Evolutionary conservation across 208 protist genomes (phyloP).

Genomic region (Naegleria fowleri): DNA sequence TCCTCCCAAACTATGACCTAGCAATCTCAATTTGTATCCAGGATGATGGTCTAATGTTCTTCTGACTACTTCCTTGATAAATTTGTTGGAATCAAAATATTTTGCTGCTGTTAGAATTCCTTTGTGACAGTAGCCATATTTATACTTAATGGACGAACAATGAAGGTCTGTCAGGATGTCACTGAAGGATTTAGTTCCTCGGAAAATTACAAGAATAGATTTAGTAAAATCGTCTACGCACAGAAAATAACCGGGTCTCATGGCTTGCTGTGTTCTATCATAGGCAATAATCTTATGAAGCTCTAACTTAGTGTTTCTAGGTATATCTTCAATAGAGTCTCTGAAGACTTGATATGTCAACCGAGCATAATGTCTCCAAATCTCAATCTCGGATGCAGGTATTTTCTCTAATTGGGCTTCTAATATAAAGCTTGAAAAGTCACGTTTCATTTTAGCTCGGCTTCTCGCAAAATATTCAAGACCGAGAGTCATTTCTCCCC

Average conservation of each 20-base stretch:
- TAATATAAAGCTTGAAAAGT: not conserved
- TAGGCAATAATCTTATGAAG: not conserved
- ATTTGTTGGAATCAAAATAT: not conserved
- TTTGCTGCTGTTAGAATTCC: not conserved
- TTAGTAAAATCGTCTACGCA: not conserved
- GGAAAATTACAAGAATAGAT: not conserved
- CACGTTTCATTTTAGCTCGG: not conserved
- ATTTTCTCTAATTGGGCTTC: not conserved
- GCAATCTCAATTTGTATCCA: not conserved
- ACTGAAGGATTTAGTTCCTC: slow-evolving; percentile 4
- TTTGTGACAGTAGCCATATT: slow-evolving; percentile 25
- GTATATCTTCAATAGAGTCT: not conserved
- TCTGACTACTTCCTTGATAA: not conserved
- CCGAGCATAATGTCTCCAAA: slow-evolving; percentile 7
- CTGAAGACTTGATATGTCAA: slow-evolving; percentile 4
- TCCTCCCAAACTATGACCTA: not conserved
- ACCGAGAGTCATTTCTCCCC: slow-evolving; percentile 22
- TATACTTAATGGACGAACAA: not conserved
- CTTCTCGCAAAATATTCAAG: slow-evolving; percentile 18
- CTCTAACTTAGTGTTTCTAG: not conserved
- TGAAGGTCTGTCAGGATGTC: slow-evolving; percentile 4
- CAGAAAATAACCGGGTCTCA: slow-evolving; percentile 21
- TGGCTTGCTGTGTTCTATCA: not conserved
- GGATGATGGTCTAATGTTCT: not conserved
- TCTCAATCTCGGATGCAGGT: not conserved